These are phyloP conservation scores for Talaromyces atroroseus DNA, from an alignment of 2,329 filamentous ascomycete species.

Conservation along the genomic window DNA sequence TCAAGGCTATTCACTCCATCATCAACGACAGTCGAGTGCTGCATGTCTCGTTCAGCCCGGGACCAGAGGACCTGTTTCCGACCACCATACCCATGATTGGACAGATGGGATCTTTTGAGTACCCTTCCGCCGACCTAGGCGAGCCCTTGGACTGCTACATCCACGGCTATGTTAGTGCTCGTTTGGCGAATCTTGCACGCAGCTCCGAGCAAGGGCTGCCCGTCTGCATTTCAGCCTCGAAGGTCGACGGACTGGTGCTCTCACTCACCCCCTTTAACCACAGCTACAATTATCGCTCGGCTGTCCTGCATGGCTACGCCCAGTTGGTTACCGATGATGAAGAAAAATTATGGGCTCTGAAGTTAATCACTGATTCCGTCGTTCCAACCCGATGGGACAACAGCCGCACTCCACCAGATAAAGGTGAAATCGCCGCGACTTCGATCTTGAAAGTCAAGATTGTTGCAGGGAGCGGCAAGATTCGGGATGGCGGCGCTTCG, in stretches of 20 bases:
- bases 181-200: constrained; percentile 64
- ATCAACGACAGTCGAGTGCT: constrained; percentile 69
- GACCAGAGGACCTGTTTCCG: constrained; percentile 62
- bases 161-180: constrained; percentile 76
- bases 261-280: constrained; percentile 74
- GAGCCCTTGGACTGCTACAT: constrained; percentile 72
- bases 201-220: constrained; percentile 54
- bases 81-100: constrained; percentile 80
- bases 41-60: constrained; percentile 70
- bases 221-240: constrained; percentile 65
- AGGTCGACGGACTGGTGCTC: constrained; percentile 74
- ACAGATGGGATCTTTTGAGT: constrained; percentile 67
- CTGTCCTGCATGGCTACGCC: constrained; percentile 70
- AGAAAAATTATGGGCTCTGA: constrained; percentile 74
- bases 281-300: constrained; percentile 82
- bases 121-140: constrained; percentile 54
- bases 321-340: constrained; percentile 58
- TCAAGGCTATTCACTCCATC: constrained; percentile 66
- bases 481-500: constrained; percentile 60
- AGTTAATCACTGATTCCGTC: constrained; percentile 69
- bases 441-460: constrained; percentile 65
- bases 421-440: constrained; percentile 69
- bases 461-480: constrained; percentile 68
- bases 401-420: constrained; percentile 64
- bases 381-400: constrained; percentile 64